Conservation (phyloP, 257 asterid species). For the Gentiana straminea region DNA sequence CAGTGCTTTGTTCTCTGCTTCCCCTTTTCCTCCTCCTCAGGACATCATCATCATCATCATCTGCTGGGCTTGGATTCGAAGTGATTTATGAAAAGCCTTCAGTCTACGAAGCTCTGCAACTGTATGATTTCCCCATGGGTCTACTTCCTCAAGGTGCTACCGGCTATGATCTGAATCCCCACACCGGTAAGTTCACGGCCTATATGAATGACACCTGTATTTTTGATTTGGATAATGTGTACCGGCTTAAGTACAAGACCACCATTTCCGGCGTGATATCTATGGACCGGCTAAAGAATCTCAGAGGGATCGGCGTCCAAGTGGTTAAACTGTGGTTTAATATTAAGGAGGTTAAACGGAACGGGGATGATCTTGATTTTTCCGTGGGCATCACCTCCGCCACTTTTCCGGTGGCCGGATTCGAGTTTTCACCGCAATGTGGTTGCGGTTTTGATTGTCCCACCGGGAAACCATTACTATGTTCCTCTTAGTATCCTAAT, state of each 20-base stretch:
- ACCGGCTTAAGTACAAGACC: constrained; percentile 23
- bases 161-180: constrained; percentile 25
- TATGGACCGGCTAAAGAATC: constrained; percentile 15
- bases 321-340: constrained; percentile 36
- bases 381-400: constrained; percentile 40
- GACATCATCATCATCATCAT: not conserved
- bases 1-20: not conserved
- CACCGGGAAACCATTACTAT: not conserved
- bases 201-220: constrained; percentile 29
- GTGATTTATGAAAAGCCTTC: constrained; percentile 10
- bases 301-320: constrained; percentile 38
- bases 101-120: constrained; percentile 31
- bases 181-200: constrained; percentile 34
- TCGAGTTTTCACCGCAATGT: constrained; percentile 38
- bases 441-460: constrained; percentile 46
- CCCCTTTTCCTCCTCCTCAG: not conserved
- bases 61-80: no score
- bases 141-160: constrained; percentile 45
- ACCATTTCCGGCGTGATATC: constrained; percentile 30
- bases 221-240: constrained; percentile 25
- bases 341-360: constrained; percentile 27
- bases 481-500: not conserved
- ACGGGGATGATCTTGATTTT: constrained; percentile 23
- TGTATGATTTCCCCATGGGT: constrained; percentile 43
- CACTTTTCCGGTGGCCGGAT: constrained; percentile 21